Base-by-base conservation (phyloP, 2,329 filamentous ascomycete species). In the Balansia obtecta region DNA sequence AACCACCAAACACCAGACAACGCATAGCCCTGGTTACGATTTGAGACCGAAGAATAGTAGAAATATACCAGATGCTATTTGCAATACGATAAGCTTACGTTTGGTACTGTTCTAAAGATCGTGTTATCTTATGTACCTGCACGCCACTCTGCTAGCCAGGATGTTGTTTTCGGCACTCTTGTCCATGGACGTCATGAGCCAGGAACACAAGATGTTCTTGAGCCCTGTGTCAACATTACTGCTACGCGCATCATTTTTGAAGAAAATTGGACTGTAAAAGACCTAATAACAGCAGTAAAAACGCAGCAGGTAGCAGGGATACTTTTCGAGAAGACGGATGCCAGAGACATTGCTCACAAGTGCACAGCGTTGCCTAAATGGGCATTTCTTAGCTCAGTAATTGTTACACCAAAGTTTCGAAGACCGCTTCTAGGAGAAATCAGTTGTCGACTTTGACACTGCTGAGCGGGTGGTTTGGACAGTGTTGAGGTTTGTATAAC, bases 121-220 rank as follows among this genome's bases (percentile, higher is more conserved):
- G 42, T 42, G 6, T 50, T 42, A 42, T 44, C 48, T 8, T 45
- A 50, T 27, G 48, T 50, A 8, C 48, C 45, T 20, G 48, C 48
- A 7, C 38, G 27, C 20, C 20, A 33, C 11, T 50, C 48, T 1
- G 48, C 48, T 18, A 50, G 33, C 13, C 7, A 45, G 2, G 48
- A 50, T 22, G 42, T 50, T n/a, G 48, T 50, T 4, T 50, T 50
- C 27, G 48, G 48, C 42, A 50, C 12, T n/a, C 42, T 50, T 6
- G 27, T 22, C 11, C 48, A 50, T 20, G 48, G 48, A 33, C 48
- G 48, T 15, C 45, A 50, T 22, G 33, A 50, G 48, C 48, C 48
- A 8, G 48, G 48, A 33, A 50, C 48, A 20, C 48, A 50, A 33
- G 42, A 37, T 12, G 32, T 45, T 8, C 45, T 50, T 22, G 48